Base-by-base conservation (phyloP, 495 filamentous ascomycete species). In the Xylaria longipes region DNA sequence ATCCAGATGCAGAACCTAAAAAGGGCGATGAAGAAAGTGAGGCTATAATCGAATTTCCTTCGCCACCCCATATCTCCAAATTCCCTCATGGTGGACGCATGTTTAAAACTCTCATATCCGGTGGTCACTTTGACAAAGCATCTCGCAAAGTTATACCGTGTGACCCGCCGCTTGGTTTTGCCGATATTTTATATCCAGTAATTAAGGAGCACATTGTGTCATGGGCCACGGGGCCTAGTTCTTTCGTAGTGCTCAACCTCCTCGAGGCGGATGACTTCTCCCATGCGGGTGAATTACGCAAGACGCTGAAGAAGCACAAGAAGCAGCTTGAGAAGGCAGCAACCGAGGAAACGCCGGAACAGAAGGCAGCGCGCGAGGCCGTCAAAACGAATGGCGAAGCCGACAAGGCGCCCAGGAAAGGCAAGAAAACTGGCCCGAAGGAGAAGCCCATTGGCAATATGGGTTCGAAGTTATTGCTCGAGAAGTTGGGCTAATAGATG, bases 211-310 rank as follows among this genome's bases (percentile, higher is more conserved):
- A 94, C 58, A 82, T 97, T 50, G 75, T 94, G 74, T 80, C 89
- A n/a, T 99, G 96, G 96, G 97, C 97, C 1, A 93, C 89, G 0
- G 92, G 95, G 2, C 85, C 88, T 1, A 92, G 93, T 66, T 90
- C 89, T 1, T 98, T 97, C 74, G 91, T 97, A 15, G 86, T 97
- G 17, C 84, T 98, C 27, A 91, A 87, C 1, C 80, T 99, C 62
- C 73, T 94, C 17, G 97, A 98, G 81, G 88, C 92, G 2, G 88
- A 91, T 5, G 92, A 91, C 62, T 98, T 97, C 75, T 82, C 84
- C 29, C 84, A 88, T 73, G 89, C 88, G 78, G 82, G 82, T 20
- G 90, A 92, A 67, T 80, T 97, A 41, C 74, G 91, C 70, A 87
- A 90, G 77, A 85, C 82, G 5, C 81, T 97, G 70, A 89, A 88